Percentiles rank a stretch among this genome's conserved stretches.
phyloP scores from a whole-genome alignment of 1,139 yeast genomes.

The Pichia sp. region DNA sequence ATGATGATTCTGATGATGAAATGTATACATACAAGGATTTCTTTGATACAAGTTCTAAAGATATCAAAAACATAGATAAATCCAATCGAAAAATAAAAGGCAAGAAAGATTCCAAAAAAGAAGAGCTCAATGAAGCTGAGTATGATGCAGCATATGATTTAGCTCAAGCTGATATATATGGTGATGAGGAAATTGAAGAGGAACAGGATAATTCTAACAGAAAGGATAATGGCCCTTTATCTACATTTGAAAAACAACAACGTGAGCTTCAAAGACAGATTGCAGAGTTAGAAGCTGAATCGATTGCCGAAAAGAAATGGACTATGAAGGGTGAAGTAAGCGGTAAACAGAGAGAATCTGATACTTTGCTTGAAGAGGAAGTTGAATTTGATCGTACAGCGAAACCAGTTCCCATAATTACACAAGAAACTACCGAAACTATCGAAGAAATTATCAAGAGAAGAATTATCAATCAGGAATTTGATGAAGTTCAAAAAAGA shows the following conservation, averaged over 20 bases:
- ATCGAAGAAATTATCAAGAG: constrained; percentile 84
- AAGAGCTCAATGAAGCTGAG: constrained; percentile 39
- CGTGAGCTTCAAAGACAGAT: constrained; percentile 70
- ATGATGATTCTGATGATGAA: constrained; percentile 44
- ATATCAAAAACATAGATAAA: not conserved
- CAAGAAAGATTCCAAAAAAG: too few relatives aligned
- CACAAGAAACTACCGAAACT: constrained; percentile 79
- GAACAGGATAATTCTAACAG: constrained; percentile 36
- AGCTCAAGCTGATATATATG: constrained; percentile 60
- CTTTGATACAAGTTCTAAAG: constrained; percentile 34
- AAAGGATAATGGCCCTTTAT: constrained; percentile 38
- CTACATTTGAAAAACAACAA: constrained; percentile 84
- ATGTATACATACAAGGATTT: constrained; percentile 70
- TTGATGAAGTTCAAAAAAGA: constrained; percentile 80
- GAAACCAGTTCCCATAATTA: constrained; percentile 87
- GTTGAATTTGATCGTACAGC: constrained; percentile 69
- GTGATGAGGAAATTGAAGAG: constrained; percentile 38
- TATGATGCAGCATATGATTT: constrained; percentile 46
- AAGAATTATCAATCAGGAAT: constrained; percentile 67
- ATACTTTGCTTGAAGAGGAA: constrained; percentile 67
- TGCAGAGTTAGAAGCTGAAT: constrained; percentile 71
- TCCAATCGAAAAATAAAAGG: too few relatives aligned
- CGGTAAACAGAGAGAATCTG: constrained; percentile 75
- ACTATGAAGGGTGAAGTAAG: constrained; percentile 88
- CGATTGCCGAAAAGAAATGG: constrained; percentile 90